phyloP scores from a whole-genome alignment of 139 green algal species.

The Asterochloris sp. region DNA sequence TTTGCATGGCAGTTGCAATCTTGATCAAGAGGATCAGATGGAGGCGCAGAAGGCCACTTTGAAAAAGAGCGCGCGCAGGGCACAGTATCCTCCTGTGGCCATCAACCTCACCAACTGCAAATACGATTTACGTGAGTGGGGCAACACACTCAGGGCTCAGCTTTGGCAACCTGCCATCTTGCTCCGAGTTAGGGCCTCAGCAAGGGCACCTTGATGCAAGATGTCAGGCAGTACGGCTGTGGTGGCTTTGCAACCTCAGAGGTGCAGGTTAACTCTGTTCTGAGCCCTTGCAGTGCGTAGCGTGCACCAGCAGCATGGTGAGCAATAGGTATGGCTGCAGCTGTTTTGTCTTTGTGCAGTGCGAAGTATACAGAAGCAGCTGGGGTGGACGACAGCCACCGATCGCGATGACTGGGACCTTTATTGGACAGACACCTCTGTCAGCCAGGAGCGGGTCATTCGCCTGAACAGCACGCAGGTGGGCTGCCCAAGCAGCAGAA shows the following conservation, averaged over 20 bases:
- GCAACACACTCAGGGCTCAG: too few relatives aligned
- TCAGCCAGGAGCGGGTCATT: slow-evolving; percentile 64
- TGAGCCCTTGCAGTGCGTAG: too few relatives aligned
- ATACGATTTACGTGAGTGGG: slow-evolving; percentile 69
- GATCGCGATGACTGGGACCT: slow-evolving; percentile 66
- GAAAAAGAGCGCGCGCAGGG: neutral
- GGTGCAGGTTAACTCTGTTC: too few relatives aligned
- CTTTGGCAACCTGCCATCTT: too few relatives aligned
- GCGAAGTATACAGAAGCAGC: slow-evolving; percentile 53
- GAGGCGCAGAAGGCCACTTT: neutral
- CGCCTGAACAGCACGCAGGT: slow-evolving; percentile 55
- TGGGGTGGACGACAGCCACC: slow-evolving; percentile 71
- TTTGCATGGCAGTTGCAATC: neutral
- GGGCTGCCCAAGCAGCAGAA: neutral
- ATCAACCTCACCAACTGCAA: slow-evolving; percentile 62
- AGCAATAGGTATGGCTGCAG: too few relatives aligned
- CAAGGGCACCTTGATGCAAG: too few relatives aligned
- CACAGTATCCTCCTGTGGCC: slow-evolving; percentile 2
- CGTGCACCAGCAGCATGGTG: too few relatives aligned
- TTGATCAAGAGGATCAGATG: neutral
- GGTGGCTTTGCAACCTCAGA: too few relatives aligned
- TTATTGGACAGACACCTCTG: slow-evolving; percentile 76
- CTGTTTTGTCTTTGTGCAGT: slow-evolving; percentile 24
- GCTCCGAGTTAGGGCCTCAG: too few relatives aligned
- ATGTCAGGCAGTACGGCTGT: too few relatives aligned